phyloP scores from a whole-genome alignment of 2,329 filamentous ascomycete genomes.

The Phialophora chinensis region DNA sequence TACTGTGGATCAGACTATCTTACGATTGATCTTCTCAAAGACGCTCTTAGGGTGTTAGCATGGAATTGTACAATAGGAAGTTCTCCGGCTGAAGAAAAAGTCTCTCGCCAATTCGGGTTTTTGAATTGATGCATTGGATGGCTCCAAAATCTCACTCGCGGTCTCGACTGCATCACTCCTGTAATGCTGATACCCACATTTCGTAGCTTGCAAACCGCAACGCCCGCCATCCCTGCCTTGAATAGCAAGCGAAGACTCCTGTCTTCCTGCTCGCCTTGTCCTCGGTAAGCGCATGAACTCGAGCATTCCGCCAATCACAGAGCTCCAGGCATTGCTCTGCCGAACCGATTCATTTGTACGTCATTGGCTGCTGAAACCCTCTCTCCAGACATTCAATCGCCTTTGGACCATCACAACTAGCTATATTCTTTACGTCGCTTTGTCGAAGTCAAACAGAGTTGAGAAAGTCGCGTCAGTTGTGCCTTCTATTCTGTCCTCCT shows the following conservation, averaged over 20 bases:
- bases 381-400: conserved; percentile 1
- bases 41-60: not conserved
- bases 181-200: not conserved
- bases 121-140: not conserved
- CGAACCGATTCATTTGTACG: conserved; percentile 13
- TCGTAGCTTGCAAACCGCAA: too few species aligned
- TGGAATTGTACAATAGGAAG: not conserved
- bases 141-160: not conserved
- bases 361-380: conserved; percentile 14
- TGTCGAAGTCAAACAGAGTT: not conserved
- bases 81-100: not conserved
- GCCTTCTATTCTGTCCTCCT: not conserved
- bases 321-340: conserved; percentile 15
- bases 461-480: not conserved
- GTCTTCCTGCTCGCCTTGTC: too few species aligned
- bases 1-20: not conserved
- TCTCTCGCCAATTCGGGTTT: not conserved
- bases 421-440: not conserved
- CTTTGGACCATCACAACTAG: not conserved
- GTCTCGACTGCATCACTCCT: not conserved
- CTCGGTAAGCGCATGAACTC: not conserved
- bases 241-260: not conserved
- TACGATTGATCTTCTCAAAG: not conserved
- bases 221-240: not conserved
- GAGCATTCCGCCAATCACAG: conserved; percentile 21